Percentiles rank a stretch among this genome's conserved stretches.
Evolutionary conservation across 2,329 filamentous ascomycete genomes (phyloP).

Genomic region (Sporothrix humicola): DNA sequence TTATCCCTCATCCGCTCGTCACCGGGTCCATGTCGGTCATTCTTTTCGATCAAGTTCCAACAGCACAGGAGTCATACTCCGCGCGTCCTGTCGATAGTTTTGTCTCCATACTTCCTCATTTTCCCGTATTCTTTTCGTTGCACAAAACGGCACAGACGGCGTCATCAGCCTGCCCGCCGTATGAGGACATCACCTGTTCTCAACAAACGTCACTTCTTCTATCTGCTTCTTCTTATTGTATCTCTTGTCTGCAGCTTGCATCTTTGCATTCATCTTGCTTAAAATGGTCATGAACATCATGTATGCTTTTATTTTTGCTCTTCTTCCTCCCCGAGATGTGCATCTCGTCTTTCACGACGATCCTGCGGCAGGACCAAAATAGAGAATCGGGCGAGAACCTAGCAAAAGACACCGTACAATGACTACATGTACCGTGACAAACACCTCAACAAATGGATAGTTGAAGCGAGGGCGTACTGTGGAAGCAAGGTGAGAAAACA

Average conservation of each 20-base stretch:
- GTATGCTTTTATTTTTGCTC: not conserved
- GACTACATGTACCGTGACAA: not conserved
- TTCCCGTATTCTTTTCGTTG: not conserved
- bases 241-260: not conserved
- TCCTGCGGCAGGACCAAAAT: constrained; percentile 4
- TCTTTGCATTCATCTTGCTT: not conserved
- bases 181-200: constrained; percentile 7
- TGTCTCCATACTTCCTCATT: not conserved
- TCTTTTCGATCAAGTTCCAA: not conserved
- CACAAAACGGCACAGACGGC: not conserved
- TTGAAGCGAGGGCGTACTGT: not conserved
- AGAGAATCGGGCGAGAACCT: not conserved
- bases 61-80: too few relatives aligned
- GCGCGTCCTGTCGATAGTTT: not conserved
- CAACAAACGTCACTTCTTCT: not conserved
- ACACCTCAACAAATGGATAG: not conserved
- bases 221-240: too few relatives aligned
- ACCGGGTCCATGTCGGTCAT: constrained; percentile 17
- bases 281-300: not conserved
- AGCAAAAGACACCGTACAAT: not conserved
- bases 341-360: constrained; percentile 24
- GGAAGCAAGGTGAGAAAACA: not conserved
- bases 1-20: not conserved
- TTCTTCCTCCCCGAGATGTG: constrained; percentile 29
- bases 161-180: not conserved